Base-by-base conservation (phyloP, 1,284 basidiomycete genomes). In the Ustilago trichophora region DNA sequence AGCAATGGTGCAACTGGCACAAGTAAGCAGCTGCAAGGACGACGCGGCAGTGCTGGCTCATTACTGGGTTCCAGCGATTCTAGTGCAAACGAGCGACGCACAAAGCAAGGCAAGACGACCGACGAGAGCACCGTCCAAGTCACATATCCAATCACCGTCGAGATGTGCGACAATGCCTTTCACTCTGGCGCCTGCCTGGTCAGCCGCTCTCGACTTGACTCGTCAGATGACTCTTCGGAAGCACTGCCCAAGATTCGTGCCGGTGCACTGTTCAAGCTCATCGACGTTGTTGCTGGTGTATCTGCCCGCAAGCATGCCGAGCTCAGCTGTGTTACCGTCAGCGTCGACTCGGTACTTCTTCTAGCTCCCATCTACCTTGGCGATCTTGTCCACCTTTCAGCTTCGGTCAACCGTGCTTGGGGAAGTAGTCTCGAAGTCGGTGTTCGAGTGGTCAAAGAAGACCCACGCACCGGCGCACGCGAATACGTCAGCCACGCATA, bases 281-380 rank as follows among this genome's bases (percentile, higher is more conserved):
- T 83, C 60, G 82, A 83, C 40, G 76, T 83, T n/a, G 76, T 80
- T 3, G 82, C 82, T 4, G 82, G 82, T 2, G 77, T 83, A 6
- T 80, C 80, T 10, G 80, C 82, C 1, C 70, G 82, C 27, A 76
- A 81, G 32, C 82, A 83, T 31, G 77, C 82, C 5, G 76, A 72
- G 18, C 60, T 70, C 5, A 75, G 76, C 21, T 82, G 80, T 45
- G 72, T 83, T n/a, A 83, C 82, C 19, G 72, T 83, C 51, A 78
- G 74, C 35, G 71, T 80, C 27, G 82, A 83, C 60, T 70, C 72
- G 24, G 80, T 80, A 34, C 51, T 77, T 4, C 40, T 82, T 11
- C 78, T 82, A 3, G 67, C 75, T 4, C 73, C 76, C 3, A 68
- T 77, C 40, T 71, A 71, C n/a, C 47, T 68, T 3, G 71, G 69